Evolutionary conservation across 345 rosid genomes (phyloP).

Genomic region (Linum lewisii): DNA sequence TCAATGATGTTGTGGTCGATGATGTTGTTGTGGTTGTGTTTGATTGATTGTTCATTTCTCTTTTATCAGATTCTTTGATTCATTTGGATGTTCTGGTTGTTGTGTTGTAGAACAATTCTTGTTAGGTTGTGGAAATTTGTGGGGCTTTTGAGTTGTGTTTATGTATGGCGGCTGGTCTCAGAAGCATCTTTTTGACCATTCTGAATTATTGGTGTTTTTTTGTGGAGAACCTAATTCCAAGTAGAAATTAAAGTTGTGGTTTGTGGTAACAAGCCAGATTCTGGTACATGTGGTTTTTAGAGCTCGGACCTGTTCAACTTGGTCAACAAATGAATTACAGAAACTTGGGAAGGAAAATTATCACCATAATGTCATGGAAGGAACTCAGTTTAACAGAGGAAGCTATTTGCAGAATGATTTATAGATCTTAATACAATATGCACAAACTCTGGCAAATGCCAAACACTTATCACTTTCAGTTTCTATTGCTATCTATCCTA

Average conservation of each 20-base stretch:
- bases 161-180: neutral
- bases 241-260: neutral
- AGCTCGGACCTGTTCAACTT: too few relatives aligned
- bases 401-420: neutral
- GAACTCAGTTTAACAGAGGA: neutral
- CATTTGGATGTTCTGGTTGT: slow-evolving; percentile 15
- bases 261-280: neutral
- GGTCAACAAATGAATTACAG: too few relatives aligned
- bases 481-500: neutral
- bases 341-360: too few relatives aligned
- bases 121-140: neutral
- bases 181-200: neutral
- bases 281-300: neutral
- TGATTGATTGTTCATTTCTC: slow-evolving; percentile 21
- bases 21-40: slow-evolving; percentile 1
- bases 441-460: neutral
- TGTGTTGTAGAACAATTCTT: slow-evolving; percentile 8
- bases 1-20: neutral
- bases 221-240: neutral
- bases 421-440: neutral
- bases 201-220: neutral
- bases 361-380: neutral
- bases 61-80: slow-evolving; percentile 26
- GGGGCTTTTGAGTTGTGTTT: neutral
- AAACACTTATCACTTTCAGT: neutral